Base-by-base conservation (phyloP, 257 asterid genomes). In the Solanum bulbocastanum region DNA sequence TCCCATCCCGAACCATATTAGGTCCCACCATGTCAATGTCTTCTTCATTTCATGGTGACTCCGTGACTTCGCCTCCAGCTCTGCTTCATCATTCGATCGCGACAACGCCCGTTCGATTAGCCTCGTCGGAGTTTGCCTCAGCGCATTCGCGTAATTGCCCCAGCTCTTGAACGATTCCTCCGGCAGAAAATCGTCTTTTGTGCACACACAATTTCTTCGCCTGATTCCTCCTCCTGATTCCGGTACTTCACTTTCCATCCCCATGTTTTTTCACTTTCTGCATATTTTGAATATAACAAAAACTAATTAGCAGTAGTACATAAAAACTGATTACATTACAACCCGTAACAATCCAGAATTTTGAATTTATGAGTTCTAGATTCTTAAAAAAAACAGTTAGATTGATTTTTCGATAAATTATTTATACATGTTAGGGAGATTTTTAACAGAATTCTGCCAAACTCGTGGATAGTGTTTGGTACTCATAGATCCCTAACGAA, bases 1-100 rank as follows among this genome's bases (percentile, higher is more conserved):
- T 2, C 98, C 98, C 98, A 96, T 93, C 1, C 98, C 98, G 46
- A 96, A 96, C 98, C 98, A 95, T 74, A 96, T 93, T 14, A 96
- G 86, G 85, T 96, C 99, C 98, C 98, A 96, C 99, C 99, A 96
- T 0, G 92, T 40, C 23, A 96, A 93, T 2, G 94, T 96, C 92
- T 85, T 92, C 93, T 94, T 96, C 98, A 96, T 95, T 88, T 92
- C 90, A 75, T 90, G 69, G 39, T 90, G 88, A 46, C 98, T 95
- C 10, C 92, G 92, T 23, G 89, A 52, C 91, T 93, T 95, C 39
- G 91, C 93, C 86, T 88, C 94, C 39, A 95, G 40, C 93, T 96
- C 99, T 20, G 88, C 91, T 86, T 88, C 83, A 46, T 89, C 94
- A 52, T 84, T 89, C 0, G 99, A 96, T 88, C 96, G 93, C 79